Conservation (phyloP, 768 basidiomycete genomes). For the Phaeotremella skinneri region DNA sequence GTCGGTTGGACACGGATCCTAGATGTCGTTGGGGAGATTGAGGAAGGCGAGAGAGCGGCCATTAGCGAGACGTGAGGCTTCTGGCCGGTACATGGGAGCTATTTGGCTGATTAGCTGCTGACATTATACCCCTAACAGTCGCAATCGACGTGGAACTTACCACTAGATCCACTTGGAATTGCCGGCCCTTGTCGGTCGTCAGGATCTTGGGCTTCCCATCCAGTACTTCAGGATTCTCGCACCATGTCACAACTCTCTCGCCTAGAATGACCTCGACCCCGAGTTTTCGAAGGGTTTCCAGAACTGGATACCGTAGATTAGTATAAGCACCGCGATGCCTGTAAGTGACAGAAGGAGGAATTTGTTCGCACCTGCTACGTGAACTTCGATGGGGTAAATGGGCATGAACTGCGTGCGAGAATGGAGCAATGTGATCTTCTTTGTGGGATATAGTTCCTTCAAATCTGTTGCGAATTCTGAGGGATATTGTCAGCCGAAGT, state of each 20-base stretch:
- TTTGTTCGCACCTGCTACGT: constrained; percentile 41
- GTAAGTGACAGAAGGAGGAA: too few relatives aligned
- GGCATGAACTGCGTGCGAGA: constrained; percentile 50
- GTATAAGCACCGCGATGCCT: too few relatives aligned
- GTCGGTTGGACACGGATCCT: constrained; percentile 44
- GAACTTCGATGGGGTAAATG: constrained; percentile 49
- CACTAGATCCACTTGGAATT: constrained; percentile 45
- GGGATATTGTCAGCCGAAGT: neutral
- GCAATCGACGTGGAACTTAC: constrained; percentile 21
- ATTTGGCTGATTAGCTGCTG: neutral
- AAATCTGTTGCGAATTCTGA: constrained; percentile 52
- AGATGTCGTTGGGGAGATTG: constrained; percentile 35
- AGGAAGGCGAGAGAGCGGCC: constrained; percentile 34
- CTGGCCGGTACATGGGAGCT: constrained; percentile 51
- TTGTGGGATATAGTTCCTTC: constrained; percentile 49
- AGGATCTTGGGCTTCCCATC: constrained; percentile 40
- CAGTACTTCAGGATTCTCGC: constrained; percentile 26
- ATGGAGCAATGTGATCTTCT: constrained; percentile 52
- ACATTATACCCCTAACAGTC: neutral
- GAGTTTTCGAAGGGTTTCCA: constrained; percentile 35
- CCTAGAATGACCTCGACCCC: constrained; percentile 43
- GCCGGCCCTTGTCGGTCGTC: constrained; percentile 41
- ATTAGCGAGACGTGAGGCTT: constrained; percentile 47
- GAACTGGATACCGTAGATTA: constrained; percentile 16
- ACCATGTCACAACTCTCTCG: constrained; percentile 41